Evolutionary conservation across 2,329 filamentous ascomycete species (phyloP).

Genomic region (Fusarium setosum): DNA sequence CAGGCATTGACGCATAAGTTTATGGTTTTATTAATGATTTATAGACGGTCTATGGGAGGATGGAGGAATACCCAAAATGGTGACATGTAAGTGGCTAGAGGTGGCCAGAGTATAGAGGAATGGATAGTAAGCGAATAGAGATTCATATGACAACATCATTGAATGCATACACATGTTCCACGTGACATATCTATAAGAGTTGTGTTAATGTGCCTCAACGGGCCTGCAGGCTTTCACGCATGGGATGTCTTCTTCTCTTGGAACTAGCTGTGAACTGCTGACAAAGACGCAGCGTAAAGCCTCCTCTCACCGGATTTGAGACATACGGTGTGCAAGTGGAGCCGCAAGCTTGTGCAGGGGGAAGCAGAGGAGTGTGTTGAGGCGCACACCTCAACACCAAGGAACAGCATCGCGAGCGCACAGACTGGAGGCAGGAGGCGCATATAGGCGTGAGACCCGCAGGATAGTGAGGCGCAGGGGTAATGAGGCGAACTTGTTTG

Average conservation of each 20-base stretch:
- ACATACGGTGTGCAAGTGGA: conserved; percentile 8
- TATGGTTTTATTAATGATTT: conserved; percentile 5
- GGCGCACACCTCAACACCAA: conserved; percentile 16
- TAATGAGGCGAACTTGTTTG: not conserved
- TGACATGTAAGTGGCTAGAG: conserved; percentile 1
- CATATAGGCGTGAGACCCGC: not conserved
- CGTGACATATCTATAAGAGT: not conserved
- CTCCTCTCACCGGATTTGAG: conserved; percentile 3
- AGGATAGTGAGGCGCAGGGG: not conserved
- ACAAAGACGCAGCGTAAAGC: not conserved
- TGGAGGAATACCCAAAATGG: conserved; percentile 36
- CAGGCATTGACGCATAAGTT: conserved; percentile 39
- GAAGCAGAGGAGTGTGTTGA: conserved; percentile 1
- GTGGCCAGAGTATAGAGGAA: not conserved
- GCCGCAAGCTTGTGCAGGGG: not conserved
- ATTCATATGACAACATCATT: not conserved
- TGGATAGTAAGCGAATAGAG: conserved; percentile 6
- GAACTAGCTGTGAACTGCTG: not conserved
- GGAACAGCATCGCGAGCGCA: not conserved
- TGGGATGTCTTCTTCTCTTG: not conserved
- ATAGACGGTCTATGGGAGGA: conserved; percentile 9
- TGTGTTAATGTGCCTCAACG: not conserved
- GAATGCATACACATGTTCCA: not conserved
- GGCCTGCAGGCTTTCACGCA: not conserved
- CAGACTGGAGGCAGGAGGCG: not conserved